A percentile compares a stretch with the other conserved stretches of the same genome.
phyloP scores from a whole-genome alignment of 31 red algal species.

The Pterothamnion heteromorphum region DNA sequence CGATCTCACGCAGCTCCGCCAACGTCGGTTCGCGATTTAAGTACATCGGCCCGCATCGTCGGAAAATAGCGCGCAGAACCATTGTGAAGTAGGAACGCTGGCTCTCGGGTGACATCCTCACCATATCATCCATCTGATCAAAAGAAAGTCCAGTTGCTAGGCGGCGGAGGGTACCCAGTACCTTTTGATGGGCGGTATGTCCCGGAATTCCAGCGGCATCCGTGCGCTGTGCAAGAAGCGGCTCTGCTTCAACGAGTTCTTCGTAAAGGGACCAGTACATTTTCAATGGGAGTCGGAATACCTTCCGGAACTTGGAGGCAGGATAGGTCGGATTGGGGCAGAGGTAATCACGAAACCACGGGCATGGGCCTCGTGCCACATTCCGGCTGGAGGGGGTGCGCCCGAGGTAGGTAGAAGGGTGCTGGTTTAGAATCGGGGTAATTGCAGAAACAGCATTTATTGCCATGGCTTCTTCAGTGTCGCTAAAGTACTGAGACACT shows the following conservation, averaged over 20 bases:
- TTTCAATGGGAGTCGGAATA: slow-evolving; percentile 42
- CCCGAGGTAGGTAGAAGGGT: not conserved
- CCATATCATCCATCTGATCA: slow-evolving; percentile 49
- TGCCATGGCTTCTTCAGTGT: no score
- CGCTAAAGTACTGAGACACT: no score
- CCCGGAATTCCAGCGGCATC: not conserved
- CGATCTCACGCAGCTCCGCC: slow-evolving; percentile 41
- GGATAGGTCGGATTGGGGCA: slow-evolving; percentile 28
- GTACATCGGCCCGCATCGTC: slow-evolving; percentile 30
- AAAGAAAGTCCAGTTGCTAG: slow-evolving; percentile 40
- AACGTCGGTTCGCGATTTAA: slow-evolving; percentile 53
- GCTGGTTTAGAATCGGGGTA: not conserved
- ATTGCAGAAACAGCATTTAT: not conserved
- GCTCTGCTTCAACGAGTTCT: not conserved
- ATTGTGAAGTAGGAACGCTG: slow-evolving; percentile 28
- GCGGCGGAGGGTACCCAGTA: slow-evolving; percentile 28
- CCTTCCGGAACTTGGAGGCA: not conserved
- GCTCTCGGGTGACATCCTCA: slow-evolving; percentile 38
- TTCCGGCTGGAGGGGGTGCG: not conserved
- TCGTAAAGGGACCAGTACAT: slow-evolving; percentile 33
- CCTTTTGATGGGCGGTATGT: slow-evolving; percentile 52
- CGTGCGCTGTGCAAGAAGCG: not conserved
- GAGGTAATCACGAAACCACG: slow-evolving; percentile 38
- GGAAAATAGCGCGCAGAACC: not conserved
- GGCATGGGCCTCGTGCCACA: not conserved